Base-by-base conservation (phyloP, 2,329 filamentous ascomycete genomes). In the Pestalotiopsis sp. region DNA sequence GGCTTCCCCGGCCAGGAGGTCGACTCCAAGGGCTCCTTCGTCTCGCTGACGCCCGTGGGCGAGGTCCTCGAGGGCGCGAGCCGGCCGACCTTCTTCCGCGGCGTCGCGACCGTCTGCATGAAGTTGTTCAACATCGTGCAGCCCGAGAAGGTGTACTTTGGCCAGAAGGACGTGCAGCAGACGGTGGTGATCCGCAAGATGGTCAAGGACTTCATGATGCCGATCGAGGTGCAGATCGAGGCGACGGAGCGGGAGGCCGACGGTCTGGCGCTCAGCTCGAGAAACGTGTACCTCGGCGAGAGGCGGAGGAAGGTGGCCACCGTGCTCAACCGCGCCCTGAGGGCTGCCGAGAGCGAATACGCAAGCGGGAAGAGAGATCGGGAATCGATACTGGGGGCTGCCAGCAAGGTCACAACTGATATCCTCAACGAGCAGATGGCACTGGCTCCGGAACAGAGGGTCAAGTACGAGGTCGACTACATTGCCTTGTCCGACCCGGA, bases 111-210 rank as follows among this genome's bases (percentile, higher is more conserved):
- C 1, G 92, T 99, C 2, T 98, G 95, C 83, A 96, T 95, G 89
- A 99, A 97, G 82, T 83, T 97, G 14, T 95, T 97, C 82, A 95
- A 95, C 76, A 93, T 94, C 67, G 90, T 93, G 60, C 86, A 89
- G 72, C 92, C 93, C 4, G 91, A 95, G 68, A 87, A 87, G 59
- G 93, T 94, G 4, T 96, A 96, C 82, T 98, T 99, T 83, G 96
- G 96, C 4, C 96, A 98, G 80, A 99, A 99, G 83, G 96, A 99
- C 79, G 90, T 98, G 23, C 96, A 99, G 84, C 96, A 99, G 82
- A 97, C 94, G 0, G 93, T 97, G 20, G 89, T 99, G 12, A 93
- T 99, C 75, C 91, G 89, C 75, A 90, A 92, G 59, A 90, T 99
- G 89, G 92, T 98, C 40, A 87, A 90, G 73, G 96, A 99, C 80